Base-by-base conservation (phyloP, 1,139 yeast genomes). In the Saccharomyces hybrid region DNA sequence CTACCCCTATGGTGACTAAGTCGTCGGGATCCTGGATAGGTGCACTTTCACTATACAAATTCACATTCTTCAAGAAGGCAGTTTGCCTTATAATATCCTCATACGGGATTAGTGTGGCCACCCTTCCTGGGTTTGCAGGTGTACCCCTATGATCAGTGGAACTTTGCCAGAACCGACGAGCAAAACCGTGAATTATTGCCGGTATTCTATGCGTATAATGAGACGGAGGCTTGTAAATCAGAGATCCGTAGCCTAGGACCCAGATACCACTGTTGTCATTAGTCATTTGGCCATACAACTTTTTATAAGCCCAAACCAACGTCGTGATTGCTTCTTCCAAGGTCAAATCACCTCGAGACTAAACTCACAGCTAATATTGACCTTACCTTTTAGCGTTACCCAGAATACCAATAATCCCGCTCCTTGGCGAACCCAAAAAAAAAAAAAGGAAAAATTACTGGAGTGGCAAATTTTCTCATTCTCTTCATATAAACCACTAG, bases 71-170 rank as follows among this genome's bases (percentile, higher is more conserved):
- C 47, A 46, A 28, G 26, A 83, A 76, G 55, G 72, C 60, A 16
- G 65, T 56, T 65, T 77, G 57, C 49, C 61, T 48, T 52, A 73
- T 74, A 63, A 89, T 74, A 63, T 85, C 81, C 46, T 77, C 71
- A 60, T 79, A 69, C 54, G 86, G 80, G 0, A 91, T 74, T 49
- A 91, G 74, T 0, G 97, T 91, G 2, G 82, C 96, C 1, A 91
- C 97, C 48, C 97, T 72, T 0, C 98, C 98, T 0, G 96, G 96
- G 8, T 73, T 69, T 54, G 81, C 88, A 0, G 89, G 89, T 0
- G 96, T 87, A 0, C 98, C 98, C 53, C 98, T 73, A 68, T 91
- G 97, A 69, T 91, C 98, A 23, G 84, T 81, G 5, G 95, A 84
- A 47, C 88, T 81, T 70, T 90, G 97, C 97, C 97, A 91, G 68